phyloP scores from a whole-genome alignment of 2,329 filamentous ascomycete species.

The Xylariomycetidae sp. region DNA sequence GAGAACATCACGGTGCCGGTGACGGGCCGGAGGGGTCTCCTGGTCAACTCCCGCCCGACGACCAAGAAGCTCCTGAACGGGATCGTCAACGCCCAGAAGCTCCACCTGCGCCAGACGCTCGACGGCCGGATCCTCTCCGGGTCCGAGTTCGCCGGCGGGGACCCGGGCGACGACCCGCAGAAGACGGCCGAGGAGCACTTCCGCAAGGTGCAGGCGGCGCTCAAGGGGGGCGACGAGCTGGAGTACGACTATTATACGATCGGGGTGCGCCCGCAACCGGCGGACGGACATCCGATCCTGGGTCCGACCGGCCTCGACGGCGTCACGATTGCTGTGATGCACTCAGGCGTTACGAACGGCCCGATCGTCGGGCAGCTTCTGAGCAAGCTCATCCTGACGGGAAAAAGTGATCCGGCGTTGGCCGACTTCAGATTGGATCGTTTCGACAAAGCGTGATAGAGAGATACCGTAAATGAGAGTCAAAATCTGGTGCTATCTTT shows the following conservation, averaged over 20 bases:
- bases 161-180: slow-evolving; percentile 18
- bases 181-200: slow-evolving; percentile 19
- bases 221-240: slow-evolving; percentile 16
- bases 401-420: slow-evolving; percentile 13
- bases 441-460: too few species aligned
- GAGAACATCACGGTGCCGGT: slow-evolving; percentile 21
- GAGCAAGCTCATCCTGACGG: slow-evolving; percentile 12
- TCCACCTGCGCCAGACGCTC: slow-evolving; percentile 26
- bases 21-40: slow-evolving; percentile 17
- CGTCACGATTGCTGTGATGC: slow-evolving; percentile 27
- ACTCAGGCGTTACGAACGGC: slow-evolving; percentile 24
- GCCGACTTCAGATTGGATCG: slow-evolving; percentile 11
- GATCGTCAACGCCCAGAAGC: slow-evolving; percentile 17
- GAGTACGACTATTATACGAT: slow-evolving; percentile 26
- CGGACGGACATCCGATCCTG: slow-evolving; percentile 25
- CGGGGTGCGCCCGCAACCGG: slow-evolving; percentile 20
- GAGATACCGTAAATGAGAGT: too few species aligned
- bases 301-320: slow-evolving; percentile 21
- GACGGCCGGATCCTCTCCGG: slow-evolving; percentile 23
- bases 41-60: slow-evolving; percentile 25
- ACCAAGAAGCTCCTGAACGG: slow-evolving; percentile 14
- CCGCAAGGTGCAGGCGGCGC: slow-evolving; percentile 10
- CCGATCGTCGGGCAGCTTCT: slow-evolving; percentile 21
- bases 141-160: slow-evolving; percentile 17
- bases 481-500: too few species aligned